Percentiles rank a stretch among this genome's conserved stretches.
These are phyloP conservation scores for Leccinum subatratum DNA, from an alignment of 1,284 basidiomycete species.

Conservation along the genomic window DNA sequence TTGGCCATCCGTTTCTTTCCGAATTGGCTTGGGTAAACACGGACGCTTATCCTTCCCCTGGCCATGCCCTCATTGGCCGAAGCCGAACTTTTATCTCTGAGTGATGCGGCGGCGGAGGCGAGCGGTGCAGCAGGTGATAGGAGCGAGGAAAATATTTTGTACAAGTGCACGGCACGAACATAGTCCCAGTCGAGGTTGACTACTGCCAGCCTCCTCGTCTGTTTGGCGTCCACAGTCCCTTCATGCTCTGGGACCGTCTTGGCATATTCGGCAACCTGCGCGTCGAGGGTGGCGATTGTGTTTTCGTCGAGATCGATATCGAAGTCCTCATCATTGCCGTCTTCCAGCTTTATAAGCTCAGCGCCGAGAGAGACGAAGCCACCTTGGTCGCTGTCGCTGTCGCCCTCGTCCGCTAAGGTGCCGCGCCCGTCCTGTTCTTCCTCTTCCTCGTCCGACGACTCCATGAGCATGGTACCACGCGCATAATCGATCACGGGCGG, in stretches of 20 bases:
- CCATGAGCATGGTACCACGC: constrained; percentile 79
- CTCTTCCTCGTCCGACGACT: constrained; percentile 82
- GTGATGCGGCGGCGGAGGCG: constrained; percentile 27
- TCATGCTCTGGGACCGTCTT: constrained; percentile 39
- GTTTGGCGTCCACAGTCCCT: constrained; percentile 33
- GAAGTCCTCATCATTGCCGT: constrained; percentile 37
- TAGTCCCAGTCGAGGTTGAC: constrained; percentile 99
- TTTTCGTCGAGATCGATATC: constrained; percentile 80
- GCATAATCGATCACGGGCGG: constrained; percentile 72
- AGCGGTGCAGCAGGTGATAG: constrained; percentile 57
- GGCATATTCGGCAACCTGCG: constrained; percentile 64
- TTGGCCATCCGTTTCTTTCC: constrained; percentile 83
- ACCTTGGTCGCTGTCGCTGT: constrained; percentile 44
- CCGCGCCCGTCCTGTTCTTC: constrained; percentile 32
- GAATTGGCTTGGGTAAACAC: constrained; percentile 91
- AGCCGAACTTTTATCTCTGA: constrained; percentile 1
- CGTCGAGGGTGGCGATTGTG: constrained; percentile 66
- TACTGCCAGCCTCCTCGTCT: constrained; percentile 78
- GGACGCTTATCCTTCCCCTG: constrained; percentile 69
- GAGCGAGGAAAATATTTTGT: constrained; percentile 89
- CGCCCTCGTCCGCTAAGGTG: constrained; percentile 35
- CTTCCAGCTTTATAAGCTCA: constrained; percentile 28
- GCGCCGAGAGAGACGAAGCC: constrained; percentile 50
- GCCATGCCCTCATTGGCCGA: constrained; percentile 25
- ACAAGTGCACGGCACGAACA: constrained; percentile 85